These are phyloP conservation scores for Silybum marianum DNA, from an alignment of 129 eudicot species.

Conservation along the genomic window DNA sequence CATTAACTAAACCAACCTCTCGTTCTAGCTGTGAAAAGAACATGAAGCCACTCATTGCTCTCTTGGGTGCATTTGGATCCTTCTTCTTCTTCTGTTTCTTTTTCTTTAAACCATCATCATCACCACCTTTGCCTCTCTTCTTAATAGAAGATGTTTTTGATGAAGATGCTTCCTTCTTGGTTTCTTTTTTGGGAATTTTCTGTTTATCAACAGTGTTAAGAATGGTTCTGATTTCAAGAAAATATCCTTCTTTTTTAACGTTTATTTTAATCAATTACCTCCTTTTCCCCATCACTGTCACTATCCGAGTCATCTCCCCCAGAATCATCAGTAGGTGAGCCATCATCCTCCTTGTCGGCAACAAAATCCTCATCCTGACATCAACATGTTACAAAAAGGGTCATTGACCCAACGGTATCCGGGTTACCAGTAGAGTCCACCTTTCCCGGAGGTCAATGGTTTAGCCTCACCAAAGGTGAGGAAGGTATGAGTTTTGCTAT, in stretches of 20 bases:
- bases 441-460: too few relatives aligned
- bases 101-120: constrained; percentile 72
- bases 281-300: constrained; percentile 69
- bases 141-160: constrained; percentile 62
- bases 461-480: too few relatives aligned
- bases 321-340: constrained; percentile 94
- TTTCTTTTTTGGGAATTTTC: constrained; percentile 66
- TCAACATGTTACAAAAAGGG: too few relatives aligned
- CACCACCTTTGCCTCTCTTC: constrained; percentile 68
- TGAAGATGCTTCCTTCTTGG: constrained; percentile 60
- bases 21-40: constrained; percentile 82
- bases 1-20: constrained; percentile 51
- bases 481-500: too few relatives aligned
- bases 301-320: constrained; percentile 85
- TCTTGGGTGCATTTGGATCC: constrained; percentile 97
- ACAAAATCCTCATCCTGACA: constrained; percentile 93
- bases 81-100: constrained; percentile 84
- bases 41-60: constrained; percentile 80
- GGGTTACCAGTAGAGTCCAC: too few relatives aligned
- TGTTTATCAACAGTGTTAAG: constrained; percentile 33
- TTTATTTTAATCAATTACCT: constrained; percentile 32
- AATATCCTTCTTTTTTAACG: background rate
- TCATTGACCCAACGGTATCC: too few relatives aligned
- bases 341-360: constrained; percentile 74
- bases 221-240: background rate